Conservation (phyloP, 2,329 filamentous ascomycete genomes). For the Xylaria polymorpha region DNA sequence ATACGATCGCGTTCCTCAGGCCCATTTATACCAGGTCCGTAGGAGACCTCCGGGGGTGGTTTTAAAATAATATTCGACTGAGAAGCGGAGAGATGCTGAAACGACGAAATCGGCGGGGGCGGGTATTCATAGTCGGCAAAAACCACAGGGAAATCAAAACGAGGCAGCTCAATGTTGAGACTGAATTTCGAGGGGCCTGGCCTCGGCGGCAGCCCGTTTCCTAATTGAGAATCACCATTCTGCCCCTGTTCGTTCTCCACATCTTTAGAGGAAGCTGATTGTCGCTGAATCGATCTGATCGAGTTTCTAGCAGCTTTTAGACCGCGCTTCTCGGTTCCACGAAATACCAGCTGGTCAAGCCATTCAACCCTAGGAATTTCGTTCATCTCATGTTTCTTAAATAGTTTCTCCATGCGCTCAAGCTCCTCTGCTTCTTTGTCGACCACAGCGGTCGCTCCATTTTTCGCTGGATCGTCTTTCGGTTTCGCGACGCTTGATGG, state of each 20-base stretch:
- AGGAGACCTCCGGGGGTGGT: conserved; percentile 86
- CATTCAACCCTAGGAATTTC: conserved; percentile 94
- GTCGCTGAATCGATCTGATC: conserved; percentile 67
- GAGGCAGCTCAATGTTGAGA: conserved; percentile 89
- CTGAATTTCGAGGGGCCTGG: conserved; percentile 72
- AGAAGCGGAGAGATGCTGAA: conserved; percentile 72
- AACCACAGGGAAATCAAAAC: conserved; percentile 95
- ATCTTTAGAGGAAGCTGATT: conserved; percentile 51
- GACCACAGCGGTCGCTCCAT: conserved; percentile 55
- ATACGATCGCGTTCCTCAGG: conserved; percentile 70
- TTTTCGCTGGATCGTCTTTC: conserved; percentile 63
- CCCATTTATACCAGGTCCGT: conserved; percentile 88
- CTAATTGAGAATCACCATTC: conserved; percentile 47
- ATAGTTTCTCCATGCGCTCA: conserved; percentile 85
- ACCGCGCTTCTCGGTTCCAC: conserved; percentile 83
- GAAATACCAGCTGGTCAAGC: conserved; percentile 94
- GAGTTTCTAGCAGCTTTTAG: conserved; percentile 72
- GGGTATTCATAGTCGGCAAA: conserved; percentile 96
- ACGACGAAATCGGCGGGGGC: conserved; percentile 81
- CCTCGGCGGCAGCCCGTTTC: conserved; percentile 59
- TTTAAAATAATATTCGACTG: conserved; percentile 78
- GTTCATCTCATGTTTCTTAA: conserved; percentile 99
- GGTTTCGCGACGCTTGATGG: conserved; percentile 73
- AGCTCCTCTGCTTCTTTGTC: conserved; percentile 84
- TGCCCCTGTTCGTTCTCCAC: conserved; percentile 52